Evolutionary conservation across 2,329 filamentous ascomycete species (phyloP).

Genomic region (Penicillium sp.): DNA sequence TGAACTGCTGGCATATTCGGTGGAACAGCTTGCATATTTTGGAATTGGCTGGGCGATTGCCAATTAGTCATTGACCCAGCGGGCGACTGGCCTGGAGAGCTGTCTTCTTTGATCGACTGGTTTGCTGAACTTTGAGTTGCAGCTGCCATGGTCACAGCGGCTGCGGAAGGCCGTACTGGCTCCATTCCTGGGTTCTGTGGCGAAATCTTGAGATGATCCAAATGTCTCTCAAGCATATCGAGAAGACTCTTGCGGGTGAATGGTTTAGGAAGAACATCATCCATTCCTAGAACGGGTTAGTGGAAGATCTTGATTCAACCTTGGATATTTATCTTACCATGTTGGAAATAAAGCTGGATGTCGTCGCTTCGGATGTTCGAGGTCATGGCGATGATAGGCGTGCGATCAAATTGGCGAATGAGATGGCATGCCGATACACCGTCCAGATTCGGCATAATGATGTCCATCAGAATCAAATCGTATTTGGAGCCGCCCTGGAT

Average conservation of each 20-base stretch:
- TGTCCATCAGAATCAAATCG: slow-evolving; percentile 79
- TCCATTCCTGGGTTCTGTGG: slow-evolving; percentile 52
- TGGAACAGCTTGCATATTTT: slow-evolving; percentile 58
- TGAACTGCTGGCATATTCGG: slow-evolving; percentile 47
- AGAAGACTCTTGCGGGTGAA: slow-evolving; percentile 88
- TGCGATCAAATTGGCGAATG: slow-evolving; percentile 80
- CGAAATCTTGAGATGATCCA: slow-evolving; percentile 77
- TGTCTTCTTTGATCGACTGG: slow-evolving; percentile 62
- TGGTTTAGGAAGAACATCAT: slow-evolving; percentile 93
- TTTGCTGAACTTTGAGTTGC: slow-evolving; percentile 51
- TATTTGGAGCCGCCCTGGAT: slow-evolving; percentile 67
- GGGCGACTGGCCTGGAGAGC: slow-evolving; percentile 62
- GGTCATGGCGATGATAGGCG: slow-evolving; percentile 96
- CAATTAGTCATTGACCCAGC: slow-evolving; percentile 59
- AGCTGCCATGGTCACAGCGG: slow-evolving; percentile 44
- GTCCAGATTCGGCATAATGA: slow-evolving; percentile 96
- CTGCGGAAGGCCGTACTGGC: slow-evolving; percentile 41
- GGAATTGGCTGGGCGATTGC: slow-evolving; percentile 62
- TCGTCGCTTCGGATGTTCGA: slow-evolving; percentile 97
- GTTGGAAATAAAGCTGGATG: slow-evolving; percentile 94
- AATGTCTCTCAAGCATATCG: slow-evolving; percentile 82
- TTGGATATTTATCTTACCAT: slow-evolving; percentile 62
- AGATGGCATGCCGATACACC: slow-evolving; percentile 92
- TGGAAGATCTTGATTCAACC: background rate
- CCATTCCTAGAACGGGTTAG: slow-evolving; percentile 70